phyloP scores from a whole-genome alignment of 768 basidiomycete genomes.

The Cytidiella melzeri region DNA sequence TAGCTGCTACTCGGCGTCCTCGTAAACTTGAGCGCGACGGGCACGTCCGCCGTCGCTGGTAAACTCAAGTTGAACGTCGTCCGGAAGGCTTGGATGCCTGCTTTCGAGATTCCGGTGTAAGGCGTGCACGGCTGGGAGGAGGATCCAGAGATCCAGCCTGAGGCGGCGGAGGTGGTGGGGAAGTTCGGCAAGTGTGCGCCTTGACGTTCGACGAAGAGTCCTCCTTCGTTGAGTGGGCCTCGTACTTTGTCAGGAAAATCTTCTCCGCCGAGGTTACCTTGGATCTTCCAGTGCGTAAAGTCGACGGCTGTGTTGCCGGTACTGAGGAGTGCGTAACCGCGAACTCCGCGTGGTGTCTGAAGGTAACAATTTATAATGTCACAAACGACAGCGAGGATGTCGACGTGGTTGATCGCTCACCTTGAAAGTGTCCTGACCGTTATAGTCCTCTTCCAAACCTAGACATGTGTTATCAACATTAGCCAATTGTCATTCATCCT shows the following conservation, averaged over 20 bases:
- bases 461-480: background rate
- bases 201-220: constrained; percentile 22
- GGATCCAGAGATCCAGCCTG: background rate
- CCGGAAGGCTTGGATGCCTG: constrained; percentile 23
- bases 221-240: constrained; percentile 27
- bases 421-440: constrained; percentile 19
- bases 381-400: background rate
- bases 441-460: constrained; percentile 21
- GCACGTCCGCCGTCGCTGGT: constrained; percentile 19
- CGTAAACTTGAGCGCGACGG: constrained; percentile 20
- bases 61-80: constrained; percentile 24
- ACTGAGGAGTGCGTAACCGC: constrained; percentile 23
- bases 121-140: constrained; percentile 11
- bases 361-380: background rate
- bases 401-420: too few species aligned
- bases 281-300: constrained; percentile 23
- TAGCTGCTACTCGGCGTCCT: constrained; percentile 19
- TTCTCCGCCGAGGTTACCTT: constrained; percentile 23
- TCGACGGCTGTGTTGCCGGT: constrained; percentile 11
- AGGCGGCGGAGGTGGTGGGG: constrained; percentile 11
- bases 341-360: constrained; percentile 23
- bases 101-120: constrained; percentile 11
- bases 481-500: background rate
- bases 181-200: constrained; percentile 26
- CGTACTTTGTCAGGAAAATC: constrained; percentile 25